Base-by-base conservation (phyloP, 2,329 filamentous ascomycete species). In the Venturiaceae sp. region DNA sequence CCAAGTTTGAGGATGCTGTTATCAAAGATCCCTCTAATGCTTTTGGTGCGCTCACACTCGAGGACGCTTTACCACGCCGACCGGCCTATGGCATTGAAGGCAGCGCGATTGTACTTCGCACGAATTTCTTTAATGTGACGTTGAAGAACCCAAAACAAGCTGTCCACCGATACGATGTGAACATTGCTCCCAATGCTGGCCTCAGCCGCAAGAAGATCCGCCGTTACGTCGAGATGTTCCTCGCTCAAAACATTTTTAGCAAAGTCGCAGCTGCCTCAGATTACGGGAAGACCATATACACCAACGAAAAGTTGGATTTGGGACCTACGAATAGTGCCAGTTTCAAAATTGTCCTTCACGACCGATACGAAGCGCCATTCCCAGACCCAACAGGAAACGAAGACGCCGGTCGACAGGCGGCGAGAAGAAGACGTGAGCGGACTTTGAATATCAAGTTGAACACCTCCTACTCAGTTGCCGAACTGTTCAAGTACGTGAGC, bases 401-500 rank as follows among this genome's bases (percentile, higher is more conserved):
- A 67, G 67, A 54, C 5, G 36, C 32, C 16, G 37, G 47, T 3
- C 16, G 32, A 11, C 28, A 54, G 14, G 36, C 36, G 5, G 47
- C 52, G 1, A 33, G 36, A 44, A 36, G 13, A 26, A 23, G 37
- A 37, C 23, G 41, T 26, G 60, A 47, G 19, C 21, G 39, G 19
- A 60, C 36, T 2, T 21, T 55, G 9, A 33, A 23, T 19, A 39
- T 55, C 14, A 28, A 41, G 23, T 47, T 47, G 26, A 50, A 13
- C 21, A 52, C 19, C 16, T 55, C 47, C 13, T 44, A 46, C 36
- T 21, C 21, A 13, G 26, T 60, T 9, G 21, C 64, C 1, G 72
- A 80, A 1, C 67, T 83, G 9, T 59, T 79, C 5, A 68, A 76
- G 1, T 81, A 73, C 62, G 66, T 76, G 46, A 69, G 62, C 2